Evolutionary conservation across 805 yeast genomes (phyloP).

Genomic region (Ogataea wickerhamii): DNA sequence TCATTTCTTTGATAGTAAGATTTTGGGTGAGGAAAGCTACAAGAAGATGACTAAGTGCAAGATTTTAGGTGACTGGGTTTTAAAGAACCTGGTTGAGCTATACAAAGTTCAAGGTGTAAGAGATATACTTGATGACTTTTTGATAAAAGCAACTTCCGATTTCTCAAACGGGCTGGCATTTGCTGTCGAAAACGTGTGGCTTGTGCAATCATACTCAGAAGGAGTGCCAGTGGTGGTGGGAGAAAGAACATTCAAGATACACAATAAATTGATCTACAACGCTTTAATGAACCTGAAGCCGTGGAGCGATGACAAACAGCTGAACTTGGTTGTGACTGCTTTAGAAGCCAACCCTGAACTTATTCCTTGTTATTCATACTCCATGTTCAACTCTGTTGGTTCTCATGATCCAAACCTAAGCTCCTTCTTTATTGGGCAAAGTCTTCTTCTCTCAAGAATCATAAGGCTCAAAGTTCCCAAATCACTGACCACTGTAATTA

Average conservation of each 20-base stretch:
- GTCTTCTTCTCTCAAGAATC: conserved; percentile 56
- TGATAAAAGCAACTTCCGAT: conserved; percentile 49
- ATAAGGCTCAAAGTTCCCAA: conserved; percentile 56
- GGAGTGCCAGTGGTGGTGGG: conserved; percentile 48
- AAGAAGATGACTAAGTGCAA: conserved; percentile 68
- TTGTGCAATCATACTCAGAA: conserved; percentile 20
- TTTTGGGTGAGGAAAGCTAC: conserved; percentile 58
- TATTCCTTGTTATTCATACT: conserved; percentile 63
- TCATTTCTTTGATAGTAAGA: conserved; percentile 43
- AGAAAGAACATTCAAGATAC: conserved; percentile 50
- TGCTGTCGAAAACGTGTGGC: conserved; percentile 51
- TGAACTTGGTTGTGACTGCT: conserved; percentile 49
- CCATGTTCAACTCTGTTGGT: conserved; percentile 57
- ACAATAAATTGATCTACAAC: conserved; percentile 65
- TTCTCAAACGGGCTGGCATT: conserved; percentile 44
- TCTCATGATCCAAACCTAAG: conserved; percentile 75
- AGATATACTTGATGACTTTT: conserved; percentile 41
- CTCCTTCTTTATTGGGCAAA: conserved; percentile 79
- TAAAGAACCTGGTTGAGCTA: conserved; percentile 54
- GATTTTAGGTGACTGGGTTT: conserved; percentile 72
- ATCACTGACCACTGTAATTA: conserved; percentile 18
- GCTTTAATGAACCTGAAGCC: conserved; percentile 69
- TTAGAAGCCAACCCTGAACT: conserved; percentile 62
- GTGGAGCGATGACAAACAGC: conserved; percentile 69
- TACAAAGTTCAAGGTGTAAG: conserved; percentile 35